Evolutionary conservation across 176 grass and related monocot species (phyloP).

Genomic region (Tuctoria greenei): DNA sequence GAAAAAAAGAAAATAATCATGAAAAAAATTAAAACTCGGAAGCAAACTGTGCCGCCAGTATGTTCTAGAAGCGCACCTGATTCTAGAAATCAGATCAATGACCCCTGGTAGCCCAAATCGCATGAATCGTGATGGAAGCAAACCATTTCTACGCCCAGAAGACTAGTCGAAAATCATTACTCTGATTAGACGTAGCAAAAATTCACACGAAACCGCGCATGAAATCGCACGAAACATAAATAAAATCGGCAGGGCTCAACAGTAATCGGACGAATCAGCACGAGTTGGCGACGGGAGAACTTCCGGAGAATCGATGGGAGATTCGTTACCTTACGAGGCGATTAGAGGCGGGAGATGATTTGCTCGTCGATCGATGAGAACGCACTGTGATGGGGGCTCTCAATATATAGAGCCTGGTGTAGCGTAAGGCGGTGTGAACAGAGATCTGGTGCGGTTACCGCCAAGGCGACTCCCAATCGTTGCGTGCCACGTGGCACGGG

Average conservation of each 20-base stretch:
- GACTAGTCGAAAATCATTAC: too few relatives aligned
- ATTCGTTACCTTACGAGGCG: not conserved
- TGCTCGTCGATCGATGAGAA: not conserved
- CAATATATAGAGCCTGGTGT: not conserved
- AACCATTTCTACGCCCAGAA: too few relatives aligned
- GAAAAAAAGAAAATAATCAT: too few relatives aligned
- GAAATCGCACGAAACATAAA: not conserved
- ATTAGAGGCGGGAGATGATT: not conserved
- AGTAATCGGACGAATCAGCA: not conserved
- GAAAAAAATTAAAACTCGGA: too few relatives aligned
- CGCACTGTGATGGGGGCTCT: not conserved
- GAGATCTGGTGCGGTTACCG: not conserved
- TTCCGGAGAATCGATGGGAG: not conserved
- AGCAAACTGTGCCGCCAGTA: too few relatives aligned
- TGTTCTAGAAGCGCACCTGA: too few relatives aligned
- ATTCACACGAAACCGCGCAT: not conserved
- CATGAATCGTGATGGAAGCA: too few relatives aligned
- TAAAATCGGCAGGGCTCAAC: not conserved
- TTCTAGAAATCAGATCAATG: too few relatives aligned
- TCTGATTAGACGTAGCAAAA: not conserved
- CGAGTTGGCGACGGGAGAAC: not conserved
- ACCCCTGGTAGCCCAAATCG: too few relatives aligned
- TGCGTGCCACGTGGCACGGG: not conserved
- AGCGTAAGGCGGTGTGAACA: not conserved
- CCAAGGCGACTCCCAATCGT: not conserved